A percentile compares a stretch with the other conserved stretches of the same genome.
These are phyloP conservation scores for Aciculoconidium aculeatum DNA, from an alignment of 805 yeast genomes.

Conservation along the genomic window DNA sequence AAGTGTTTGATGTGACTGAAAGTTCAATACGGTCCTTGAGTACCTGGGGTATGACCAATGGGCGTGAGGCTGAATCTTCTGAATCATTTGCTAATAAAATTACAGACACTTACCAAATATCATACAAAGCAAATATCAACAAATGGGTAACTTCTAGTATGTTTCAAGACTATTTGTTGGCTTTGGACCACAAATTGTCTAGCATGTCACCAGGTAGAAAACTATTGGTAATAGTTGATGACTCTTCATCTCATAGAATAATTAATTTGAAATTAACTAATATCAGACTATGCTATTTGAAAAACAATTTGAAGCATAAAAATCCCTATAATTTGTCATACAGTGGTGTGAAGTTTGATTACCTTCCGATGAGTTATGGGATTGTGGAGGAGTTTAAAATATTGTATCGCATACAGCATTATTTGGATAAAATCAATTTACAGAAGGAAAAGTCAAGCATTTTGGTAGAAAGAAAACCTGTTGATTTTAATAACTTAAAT, in stretches of 20 bases:
- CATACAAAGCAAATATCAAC: constrained; percentile 54
- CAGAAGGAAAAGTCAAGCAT: constrained; percentile 18
- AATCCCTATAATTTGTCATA: constrained; percentile 28
- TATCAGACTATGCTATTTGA: constrained; percentile 30
- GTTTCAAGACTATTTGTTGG: constrained; percentile 56
- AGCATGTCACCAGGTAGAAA: constrained; percentile 37
- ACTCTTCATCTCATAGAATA: constrained; percentile 57
- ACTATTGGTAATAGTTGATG: constrained; percentile 52
- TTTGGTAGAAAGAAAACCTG: constrained; percentile 1
- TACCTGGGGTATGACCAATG: no score
- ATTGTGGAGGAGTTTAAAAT: constrained; percentile 57
- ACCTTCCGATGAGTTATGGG: constrained; percentile 61
- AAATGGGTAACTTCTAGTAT: constrained; percentile 60
- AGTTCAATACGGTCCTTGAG: constrained; percentile 19
- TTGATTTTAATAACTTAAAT: constrained; percentile 2
- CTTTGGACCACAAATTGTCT: constrained; percentile 54
- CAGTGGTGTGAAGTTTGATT: constrained; percentile 46
- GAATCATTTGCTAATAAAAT: constrained; percentile 30
- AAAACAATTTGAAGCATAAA: constrained; percentile 33
- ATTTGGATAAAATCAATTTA: constrained; percentile 38
- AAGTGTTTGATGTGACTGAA: constrained; percentile 32
- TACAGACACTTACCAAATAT: constrained; percentile 45
- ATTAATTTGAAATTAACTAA: constrained; percentile 33
- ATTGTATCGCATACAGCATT: constrained; percentile 53
- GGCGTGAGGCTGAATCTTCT: not conserved